phyloP scores from a whole-genome alignment of 2,329 filamentous ascomycete genomes.

The Eutypa lata region DNA sequence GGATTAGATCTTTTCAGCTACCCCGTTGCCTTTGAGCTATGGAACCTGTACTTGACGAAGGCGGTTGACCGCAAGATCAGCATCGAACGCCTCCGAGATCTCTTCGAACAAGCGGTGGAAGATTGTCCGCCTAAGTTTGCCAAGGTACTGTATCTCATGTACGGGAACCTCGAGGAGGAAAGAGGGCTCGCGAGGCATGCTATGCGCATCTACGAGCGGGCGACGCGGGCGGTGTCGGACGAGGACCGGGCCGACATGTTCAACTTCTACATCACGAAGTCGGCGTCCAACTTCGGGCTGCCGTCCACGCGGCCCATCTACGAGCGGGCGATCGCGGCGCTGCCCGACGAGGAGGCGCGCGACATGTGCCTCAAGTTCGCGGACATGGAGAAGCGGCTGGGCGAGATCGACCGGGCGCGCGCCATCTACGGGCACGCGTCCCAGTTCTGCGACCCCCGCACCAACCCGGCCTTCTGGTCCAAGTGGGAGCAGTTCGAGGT shows the following conservation, averaged over 20 bases:
- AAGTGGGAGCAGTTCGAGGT: constrained; percentile 98
- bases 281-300: constrained; percentile 94
- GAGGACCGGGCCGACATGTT: constrained; percentile 97
- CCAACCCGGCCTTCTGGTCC: constrained; percentile 85
- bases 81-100: constrained; percentile 87
- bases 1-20: constrained; percentile 98
- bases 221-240: constrained; percentile 89
- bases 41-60: constrained; percentile 97
- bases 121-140: constrained; percentile 94
- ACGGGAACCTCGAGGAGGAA: constrained; percentile 94
- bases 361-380: constrained; percentile 99
- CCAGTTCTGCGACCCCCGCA: constrained; percentile 94
- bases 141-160: constrained; percentile 96
- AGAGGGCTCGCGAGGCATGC: constrained; percentile 90
- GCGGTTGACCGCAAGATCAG: constrained; percentile 94
- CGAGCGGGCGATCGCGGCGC: constrained; percentile 88
- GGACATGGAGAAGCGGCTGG: constrained; percentile 88
- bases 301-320: constrained; percentile 94
- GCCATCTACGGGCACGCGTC: constrained; percentile 96
- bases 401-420: constrained; percentile 90
- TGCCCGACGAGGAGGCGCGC: constrained; percentile 88
- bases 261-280: constrained; percentile 99
- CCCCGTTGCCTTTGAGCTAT: constrained; percentile 95
- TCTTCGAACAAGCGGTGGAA: constrained; percentile 96
- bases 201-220: constrained; percentile 98